Evolutionary conservation across 2,329 filamentous ascomycete genomes (phyloP), one percentile per base, ranked within the genome.

Genomic region (Onygenales sp.): DNA sequence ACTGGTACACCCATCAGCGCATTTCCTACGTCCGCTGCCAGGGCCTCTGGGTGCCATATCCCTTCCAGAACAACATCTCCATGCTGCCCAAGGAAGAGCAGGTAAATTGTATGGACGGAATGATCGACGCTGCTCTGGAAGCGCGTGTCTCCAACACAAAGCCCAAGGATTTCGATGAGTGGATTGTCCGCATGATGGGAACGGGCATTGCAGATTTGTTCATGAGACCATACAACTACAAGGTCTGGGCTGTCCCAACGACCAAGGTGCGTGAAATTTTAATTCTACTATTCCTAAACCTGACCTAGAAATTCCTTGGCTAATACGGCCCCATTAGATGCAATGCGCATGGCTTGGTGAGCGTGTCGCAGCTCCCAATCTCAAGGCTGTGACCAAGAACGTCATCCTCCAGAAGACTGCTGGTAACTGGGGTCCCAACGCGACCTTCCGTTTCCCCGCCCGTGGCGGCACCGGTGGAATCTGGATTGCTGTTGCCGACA

Each of bases 211-310:
- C 91, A 61, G 84, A 98, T 72, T 80, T 92, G 64, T 98, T 98
- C 82, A 98, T 98, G 93, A 82, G 93, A 65, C 93, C 93, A 52
- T 98, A 98, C 82, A 98, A 98, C 83, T 98, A 86, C 85, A 98
- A 98, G 79, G 93, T 98, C 70, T 98, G 93, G 93, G 93, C 93
- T 58, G 92, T 97, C 64, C 93, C 93, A 55, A 96, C 92, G 54
- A 95, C 87, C 63, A 95, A 95, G 84, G 89, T 94, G 80, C 65
- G 79, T 59, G 31, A 14, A 14, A 47, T 32, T 13, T 35, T 46
- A 42, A 39, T 39, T 39, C 36, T 39, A n/a, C 36, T 10, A n/a
- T 39, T 39, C 9, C 13, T 50, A 17, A 13, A 3, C 21, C 21
- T 5, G 5, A 33, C 14, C 21, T 31, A 4, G 2, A 35, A 9